Base-by-base conservation (phyloP, 1,284 basidiomycete species). In the Trichosporon sp. region DNA sequence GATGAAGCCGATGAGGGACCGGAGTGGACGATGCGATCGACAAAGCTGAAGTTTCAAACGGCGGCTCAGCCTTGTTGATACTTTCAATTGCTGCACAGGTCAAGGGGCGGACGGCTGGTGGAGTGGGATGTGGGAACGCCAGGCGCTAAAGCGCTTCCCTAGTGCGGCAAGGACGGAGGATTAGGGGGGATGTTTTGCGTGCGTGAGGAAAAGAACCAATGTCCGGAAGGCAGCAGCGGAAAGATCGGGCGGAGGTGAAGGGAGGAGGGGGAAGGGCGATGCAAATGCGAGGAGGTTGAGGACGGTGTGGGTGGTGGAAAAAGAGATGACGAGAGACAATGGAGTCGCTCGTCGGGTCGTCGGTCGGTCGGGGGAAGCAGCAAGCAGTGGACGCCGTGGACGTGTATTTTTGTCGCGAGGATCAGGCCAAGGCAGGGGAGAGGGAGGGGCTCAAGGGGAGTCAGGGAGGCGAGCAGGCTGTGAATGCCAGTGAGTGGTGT, bases 401-500 rank as follows among this genome's bases (percentile, higher is more conserved):
- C 49, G 49, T 54, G 49, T 54, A 54, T 54, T 54, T 54, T 54
- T 54, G 49, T 54, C 49, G 49, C 25, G 49, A 54, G 49, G 49
- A 54, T 29, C 27, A 14, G 10, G 49, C 49, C 49, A 54, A 54
- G 49, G 25, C 16, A 16, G 49, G 46, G 16, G 25, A n/a, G 49
- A 10, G n/a, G n/a, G n/a, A n/a, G n/a, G n/a, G n/a, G n/a, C n/a
- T n/a, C n/a, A n/a, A n/a, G n/a, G n/a, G n/a, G n/a, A n/a, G n/a
- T 54, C 49, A 54, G 49, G 49, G 49, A 29, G 49, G 14, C 27
- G 27, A 44, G 40, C 40, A 44, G 23, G 40, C 19, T 44, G 7
- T 44, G 40, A 29, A 54, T 54, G 34, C 34, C 13, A 37, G 11
- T 11, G 49, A 29, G 25, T 11, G 16, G 37, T 16, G 37, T 13